These are phyloP conservation scores for Ceratobasidium papillatum DNA, from an alignment of 1,284 basidiomycete genomes.

Conservation along the genomic window DNA sequence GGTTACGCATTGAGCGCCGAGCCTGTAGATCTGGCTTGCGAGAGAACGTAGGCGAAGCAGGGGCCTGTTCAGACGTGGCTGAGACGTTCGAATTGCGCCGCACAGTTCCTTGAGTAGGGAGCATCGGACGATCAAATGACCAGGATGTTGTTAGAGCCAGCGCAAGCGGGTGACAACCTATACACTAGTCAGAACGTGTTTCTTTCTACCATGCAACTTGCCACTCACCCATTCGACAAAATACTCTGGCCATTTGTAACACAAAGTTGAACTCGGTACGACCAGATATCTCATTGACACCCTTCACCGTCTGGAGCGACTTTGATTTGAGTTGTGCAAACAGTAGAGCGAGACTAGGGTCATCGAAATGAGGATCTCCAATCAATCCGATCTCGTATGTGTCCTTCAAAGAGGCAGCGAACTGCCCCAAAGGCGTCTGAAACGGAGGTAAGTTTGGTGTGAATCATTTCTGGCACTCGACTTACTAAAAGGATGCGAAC, in stretches of 20 bases:
- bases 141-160: slow-evolving; percentile 87
- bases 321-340: slow-evolving; percentile 90
- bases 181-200: slow-evolving; percentile 33
- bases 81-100: slow-evolving; percentile 40
- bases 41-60: slow-evolving; percentile 42
- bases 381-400: slow-evolving; percentile 64
- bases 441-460: slow-evolving; percentile 12
- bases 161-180: slow-evolving; percentile 92
- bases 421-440: slow-evolving; percentile 79
- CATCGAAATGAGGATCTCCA: slow-evolving; percentile 89
- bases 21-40: slow-evolving; percentile 28
- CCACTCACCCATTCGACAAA: slow-evolving; percentile 88
- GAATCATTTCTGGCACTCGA: too few species aligned
- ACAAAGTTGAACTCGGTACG: slow-evolving; percentile 92
- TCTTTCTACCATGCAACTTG: neutral
- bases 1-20: slow-evolving; percentile 41
- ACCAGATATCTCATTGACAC: slow-evolving; percentile 87
- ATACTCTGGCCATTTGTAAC: slow-evolving; percentile 88
- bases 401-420: slow-evolving; percentile 58
- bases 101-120: slow-evolving; percentile 48
- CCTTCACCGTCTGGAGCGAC: slow-evolving; percentile 90
- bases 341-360: slow-evolving; percentile 87
- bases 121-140: slow-evolving; percentile 82
- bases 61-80: slow-evolving; percentile 16
- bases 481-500: slow-evolving; percentile 83